A percentile compares a stretch with the other conserved stretches of the same genome.
These are phyloP conservation scores for Starmerella kuoi DNA, from an alignment of 805 yeast genomes.

Conservation along the genomic window DNA sequence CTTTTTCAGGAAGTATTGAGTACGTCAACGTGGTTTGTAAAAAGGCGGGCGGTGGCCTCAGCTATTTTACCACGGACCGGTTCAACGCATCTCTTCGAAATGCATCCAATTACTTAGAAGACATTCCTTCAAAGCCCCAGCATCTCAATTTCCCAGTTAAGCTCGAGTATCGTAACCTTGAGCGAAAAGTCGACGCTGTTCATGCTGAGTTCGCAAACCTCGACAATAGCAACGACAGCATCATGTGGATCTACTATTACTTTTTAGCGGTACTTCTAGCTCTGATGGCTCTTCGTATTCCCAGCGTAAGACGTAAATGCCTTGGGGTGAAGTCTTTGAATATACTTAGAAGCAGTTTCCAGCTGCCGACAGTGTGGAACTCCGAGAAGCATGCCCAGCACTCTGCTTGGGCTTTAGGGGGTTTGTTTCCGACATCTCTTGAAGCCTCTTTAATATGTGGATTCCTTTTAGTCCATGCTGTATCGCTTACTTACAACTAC, in stretches of 20 bases:
- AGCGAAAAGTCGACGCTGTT: constrained; percentile 3
- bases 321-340: background rate
- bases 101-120: constrained; percentile 6
- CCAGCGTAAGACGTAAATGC: background rate
- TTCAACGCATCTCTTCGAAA: constrained; percentile 1
- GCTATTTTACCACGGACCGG: background rate
- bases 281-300: background rate
- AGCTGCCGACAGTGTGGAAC: constrained; percentile 9
- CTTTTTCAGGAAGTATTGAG: background rate
- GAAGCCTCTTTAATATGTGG: constrained; percentile 9
- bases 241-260: constrained; percentile 12
- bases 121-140: background rate
- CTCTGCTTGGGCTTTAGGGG: constrained; percentile 13
- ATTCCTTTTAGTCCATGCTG: constrained; percentile 9
- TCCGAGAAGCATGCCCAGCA: constrained; percentile 4
- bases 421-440: constrained; percentile 6
- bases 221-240: constrained; percentile 12
- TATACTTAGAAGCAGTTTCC: constrained; percentile 1
- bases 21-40: constrained; percentile 10
- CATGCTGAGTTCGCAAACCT: constrained; percentile 14
- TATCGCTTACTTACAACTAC: constrained; percentile 5
- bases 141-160: constrained; percentile 1
- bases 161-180: constrained; percentile 1
- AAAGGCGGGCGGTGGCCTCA: constrained; percentile 11
- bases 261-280: constrained; percentile 1